Evolutionary conservation across 108 stramenopile species (phyloP).

Genomic region (Cyclotella sp.): DNA sequence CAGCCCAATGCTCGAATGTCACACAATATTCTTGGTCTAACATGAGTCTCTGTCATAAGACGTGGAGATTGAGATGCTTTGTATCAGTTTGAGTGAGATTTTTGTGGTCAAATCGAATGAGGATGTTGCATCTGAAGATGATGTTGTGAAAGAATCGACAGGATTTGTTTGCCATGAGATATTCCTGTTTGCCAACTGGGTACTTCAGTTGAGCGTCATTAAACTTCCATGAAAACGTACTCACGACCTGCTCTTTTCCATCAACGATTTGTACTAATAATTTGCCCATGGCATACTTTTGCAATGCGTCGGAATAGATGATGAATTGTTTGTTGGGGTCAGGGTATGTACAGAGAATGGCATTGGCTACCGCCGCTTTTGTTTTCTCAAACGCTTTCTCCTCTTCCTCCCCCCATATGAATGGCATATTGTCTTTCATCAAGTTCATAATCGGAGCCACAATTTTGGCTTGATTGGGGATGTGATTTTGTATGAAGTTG

Average conservation of each 20-base stretch:
- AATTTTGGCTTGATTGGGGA: slow-evolving; percentile 27
- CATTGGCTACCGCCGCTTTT: slow-evolving; percentile 7
- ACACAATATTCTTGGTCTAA: slow-evolving; percentile 12
- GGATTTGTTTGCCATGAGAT: slow-evolving; percentile 36
- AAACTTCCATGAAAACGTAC: slow-evolving; percentile 35
- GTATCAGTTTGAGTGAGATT: slow-evolving; percentile 1
- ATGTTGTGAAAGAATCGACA: slow-evolving; percentile 23
- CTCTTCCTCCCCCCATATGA: slow-evolving; percentile 10
- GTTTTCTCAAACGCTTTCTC: not conserved
- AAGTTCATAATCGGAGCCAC: slow-evolving; percentile 31
- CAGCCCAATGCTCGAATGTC: not conserved
- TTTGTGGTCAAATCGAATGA: slow-evolving; percentile 15
- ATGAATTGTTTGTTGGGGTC: slow-evolving; percentile 43
- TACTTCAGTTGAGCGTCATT: slow-evolving; percentile 48
- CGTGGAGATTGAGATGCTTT: slow-evolving; percentile 5
- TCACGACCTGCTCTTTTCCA: slow-evolving; percentile 16
- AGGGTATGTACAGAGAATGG: slow-evolving; percentile 35
- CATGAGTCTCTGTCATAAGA: not conserved
- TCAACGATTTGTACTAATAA: slow-evolving; percentile 34
- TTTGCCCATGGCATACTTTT: slow-evolving; percentile 47
- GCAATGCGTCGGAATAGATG: slow-evolving; percentile 51
- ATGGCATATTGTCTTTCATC: slow-evolving; percentile 11
- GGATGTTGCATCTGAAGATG: slow-evolving; percentile 17
- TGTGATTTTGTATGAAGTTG: slow-evolving; percentile 46
- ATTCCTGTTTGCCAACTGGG: slow-evolving; percentile 50